A percentile compares a stretch with the other conserved stretches of the same genome.
Evolutionary conservation across 164 flowering plant species (phyloP).

Genomic region (Cinnamomum micranthum): DNA sequence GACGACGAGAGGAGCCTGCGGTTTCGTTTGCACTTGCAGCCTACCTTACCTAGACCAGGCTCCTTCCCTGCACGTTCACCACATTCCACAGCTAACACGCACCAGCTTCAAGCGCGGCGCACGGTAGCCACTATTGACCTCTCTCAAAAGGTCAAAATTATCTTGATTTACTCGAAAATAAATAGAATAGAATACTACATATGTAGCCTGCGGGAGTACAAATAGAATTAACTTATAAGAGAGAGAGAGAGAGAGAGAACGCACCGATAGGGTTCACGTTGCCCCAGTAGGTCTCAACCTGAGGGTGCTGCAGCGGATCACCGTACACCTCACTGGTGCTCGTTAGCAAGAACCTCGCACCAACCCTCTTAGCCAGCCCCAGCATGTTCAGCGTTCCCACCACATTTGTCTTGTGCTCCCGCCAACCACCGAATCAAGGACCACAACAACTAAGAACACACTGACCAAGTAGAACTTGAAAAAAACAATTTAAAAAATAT

Average conservation of each 20-base stretch:
- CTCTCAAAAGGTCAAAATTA: too few species aligned
- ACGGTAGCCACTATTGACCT: too few species aligned
- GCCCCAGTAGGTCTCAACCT: constrained; percentile 96
- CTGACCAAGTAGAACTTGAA: not conserved
- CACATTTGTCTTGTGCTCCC: constrained; percentile 87
- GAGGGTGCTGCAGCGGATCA: constrained; percentile 95
- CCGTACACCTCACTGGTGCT: constrained; percentile 99
- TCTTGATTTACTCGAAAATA: not conserved
- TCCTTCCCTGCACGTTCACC: too few species aligned
- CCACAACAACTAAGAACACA: not conserved
- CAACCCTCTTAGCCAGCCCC: constrained; percentile 91
- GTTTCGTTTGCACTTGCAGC: not conserved
- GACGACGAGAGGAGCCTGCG: not conserved
- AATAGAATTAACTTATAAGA: too few species aligned
- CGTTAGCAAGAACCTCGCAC: constrained; percentile 89
- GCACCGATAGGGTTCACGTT: constrained; percentile 96
- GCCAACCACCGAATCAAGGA: constrained; percentile 25
- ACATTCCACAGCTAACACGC: too few species aligned
- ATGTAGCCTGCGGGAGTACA: not conserved
- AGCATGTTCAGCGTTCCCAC: constrained; percentile 97
- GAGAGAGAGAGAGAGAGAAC: not conserved
- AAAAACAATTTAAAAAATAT: too few species aligned
- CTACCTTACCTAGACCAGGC: too few species aligned
- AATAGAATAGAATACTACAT: not conserved
- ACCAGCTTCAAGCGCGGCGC: too few species aligned